Percentiles rank a stretch among this genome's conserved stretches.
These are phyloP conservation scores for Thelephora terrestris DNA, from an alignment of 1,284 basidiomycete genomes.

Conservation along the genomic window DNA sequence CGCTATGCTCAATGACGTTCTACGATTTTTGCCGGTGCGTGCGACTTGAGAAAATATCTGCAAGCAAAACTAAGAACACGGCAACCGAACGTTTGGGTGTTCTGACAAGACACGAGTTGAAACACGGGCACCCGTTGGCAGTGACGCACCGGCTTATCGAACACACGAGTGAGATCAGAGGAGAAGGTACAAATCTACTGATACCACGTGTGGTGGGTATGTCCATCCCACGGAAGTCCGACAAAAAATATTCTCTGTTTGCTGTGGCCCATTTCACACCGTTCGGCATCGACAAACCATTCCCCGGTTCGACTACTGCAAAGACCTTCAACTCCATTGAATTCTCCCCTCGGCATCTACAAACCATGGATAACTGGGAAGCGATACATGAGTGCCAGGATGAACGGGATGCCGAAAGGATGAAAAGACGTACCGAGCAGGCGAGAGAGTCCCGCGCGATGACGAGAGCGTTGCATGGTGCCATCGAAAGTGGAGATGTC, in stretches of 20 bases:
- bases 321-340: slow-evolving; percentile 6
- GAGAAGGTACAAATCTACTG: not conserved
- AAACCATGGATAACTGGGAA: slow-evolving; percentile 22
- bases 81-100: not conserved
- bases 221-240: slow-evolving; percentile 14
- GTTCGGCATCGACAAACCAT: slow-evolving; percentile 7
- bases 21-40: not conserved
- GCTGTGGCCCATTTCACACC: slow-evolving; percentile 19
- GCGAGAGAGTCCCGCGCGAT: too few relatives aligned
- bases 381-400: slow-evolving; percentile 25
- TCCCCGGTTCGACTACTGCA: not conserved
- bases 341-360: slow-evolving; percentile 6
- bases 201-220: slow-evolving; percentile 16
- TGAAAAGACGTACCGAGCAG: too few relatives aligned
- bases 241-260: slow-evolving; percentile 13
- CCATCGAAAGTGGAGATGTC: too few relatives aligned
- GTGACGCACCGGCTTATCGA: not conserved
- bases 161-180: not conserved
- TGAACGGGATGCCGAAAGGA: slow-evolving; percentile 21
- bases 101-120: not conserved
- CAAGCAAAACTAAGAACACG: not conserved
- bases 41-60: not conserved
- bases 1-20: not conserved
- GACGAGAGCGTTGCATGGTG: too few relatives aligned
- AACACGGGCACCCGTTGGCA: not conserved